A percentile compares a stretch with the other conserved stretches of the same genome.
phyloP scores from a whole-genome alignment of 345 rosid genomes.

The Lumnitzera littorea region DNA sequence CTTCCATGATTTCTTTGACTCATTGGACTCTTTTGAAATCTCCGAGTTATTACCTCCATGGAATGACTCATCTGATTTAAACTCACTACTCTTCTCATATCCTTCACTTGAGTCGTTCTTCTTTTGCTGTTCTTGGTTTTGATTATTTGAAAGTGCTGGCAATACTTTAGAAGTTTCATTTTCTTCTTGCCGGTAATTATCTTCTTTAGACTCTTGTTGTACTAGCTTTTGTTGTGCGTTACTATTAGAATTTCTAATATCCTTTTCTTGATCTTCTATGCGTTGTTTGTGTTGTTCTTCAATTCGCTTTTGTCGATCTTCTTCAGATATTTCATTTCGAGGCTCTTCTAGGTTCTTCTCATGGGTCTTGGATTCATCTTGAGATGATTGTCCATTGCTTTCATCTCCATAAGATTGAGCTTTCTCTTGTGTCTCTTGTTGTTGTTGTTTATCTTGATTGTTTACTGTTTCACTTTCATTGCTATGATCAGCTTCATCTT shows the following conservation, averaged over 20 bases:
- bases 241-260: no score
- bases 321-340: conserved; percentile 15
- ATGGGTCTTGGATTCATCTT: no score
- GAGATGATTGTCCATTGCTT: no score
- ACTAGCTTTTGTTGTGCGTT: not conserved
- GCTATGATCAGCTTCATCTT: not conserved
- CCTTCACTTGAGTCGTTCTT: conserved; percentile 6
- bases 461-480: not conserved
- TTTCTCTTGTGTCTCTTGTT: no score
- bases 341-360: conserved; percentile 15
- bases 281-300: conserved; percentile 32
- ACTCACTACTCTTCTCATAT: not conserved
- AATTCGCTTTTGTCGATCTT: conserved; percentile 16
- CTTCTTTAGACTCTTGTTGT: not conserved
- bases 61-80: conserved; percentile 10
- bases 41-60: conserved; percentile 26
- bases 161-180: not conserved
- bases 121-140: conserved; percentile 15
- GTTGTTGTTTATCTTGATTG: no score
- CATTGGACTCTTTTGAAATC: conserved; percentile 73
- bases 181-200: conserved; percentile 1
- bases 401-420: no score
- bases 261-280: conserved; percentile 8
- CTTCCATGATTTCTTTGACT: conserved; percentile 68
- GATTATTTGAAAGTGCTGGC: no score